Evolutionary conservation across 2,329 filamentous ascomycete genomes (phyloP).

Genomic region (Trichoderma oligosporum): DNA sequence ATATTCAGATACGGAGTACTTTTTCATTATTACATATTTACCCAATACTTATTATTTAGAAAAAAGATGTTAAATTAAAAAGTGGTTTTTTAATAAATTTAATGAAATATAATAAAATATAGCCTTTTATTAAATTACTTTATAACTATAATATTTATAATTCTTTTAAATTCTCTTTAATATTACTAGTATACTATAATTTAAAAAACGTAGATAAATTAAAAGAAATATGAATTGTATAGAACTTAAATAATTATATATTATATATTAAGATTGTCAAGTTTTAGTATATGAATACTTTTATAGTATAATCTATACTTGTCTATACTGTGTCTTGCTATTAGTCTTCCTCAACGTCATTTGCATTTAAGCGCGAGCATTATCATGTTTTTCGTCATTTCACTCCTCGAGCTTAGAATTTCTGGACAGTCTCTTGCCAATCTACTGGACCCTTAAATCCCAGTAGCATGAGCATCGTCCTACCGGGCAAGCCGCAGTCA

Average conservation of each 20-base stretch:
- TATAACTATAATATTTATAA: too few species aligned
- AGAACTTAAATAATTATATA: not conserved
- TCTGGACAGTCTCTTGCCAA: conserved; percentile 1
- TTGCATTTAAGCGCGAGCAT: not conserved
- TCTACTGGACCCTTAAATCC: not conserved
- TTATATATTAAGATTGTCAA: not conserved
- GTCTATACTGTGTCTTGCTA: not conserved
- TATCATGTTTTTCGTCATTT: conserved; percentile 9
- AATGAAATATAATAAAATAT: too few species aligned
- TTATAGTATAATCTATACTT: conserved; percentile 2
- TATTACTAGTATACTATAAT: too few species aligned
- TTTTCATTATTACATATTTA: too few species aligned
- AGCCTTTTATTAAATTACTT: too few species aligned
- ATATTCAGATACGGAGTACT: too few species aligned
- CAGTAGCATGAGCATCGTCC: conserved; percentile 67
- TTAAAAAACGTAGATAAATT: not conserved
- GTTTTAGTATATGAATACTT: not conserved
- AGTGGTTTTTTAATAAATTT: too few species aligned
- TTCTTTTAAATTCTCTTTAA: too few species aligned
- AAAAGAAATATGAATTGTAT: not conserved
- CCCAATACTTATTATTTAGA: too few species aligned
- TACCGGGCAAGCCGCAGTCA: conserved; percentile 73
- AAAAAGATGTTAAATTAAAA: not conserved
- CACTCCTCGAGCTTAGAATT: conserved; percentile 6
- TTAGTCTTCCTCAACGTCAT: not conserved